Evolutionary conservation across 495 filamentous ascomycete species (phyloP), one percentile per base, ranked within the genome.

Genomic region (Aspergillus homomorphus): DNA sequence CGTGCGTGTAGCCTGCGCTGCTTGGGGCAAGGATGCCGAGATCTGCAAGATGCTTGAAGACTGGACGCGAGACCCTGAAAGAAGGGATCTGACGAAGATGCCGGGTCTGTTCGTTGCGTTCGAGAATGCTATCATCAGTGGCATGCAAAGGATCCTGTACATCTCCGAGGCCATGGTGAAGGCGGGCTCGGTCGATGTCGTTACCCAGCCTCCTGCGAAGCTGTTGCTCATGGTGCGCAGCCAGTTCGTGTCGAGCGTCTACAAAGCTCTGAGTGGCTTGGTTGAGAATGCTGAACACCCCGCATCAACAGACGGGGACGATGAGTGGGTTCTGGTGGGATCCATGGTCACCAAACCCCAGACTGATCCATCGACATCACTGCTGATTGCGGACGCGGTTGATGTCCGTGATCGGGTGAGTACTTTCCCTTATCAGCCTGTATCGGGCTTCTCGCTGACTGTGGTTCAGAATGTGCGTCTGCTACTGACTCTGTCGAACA

Each of bases 101-200:
- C 93, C 95, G 0, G 76, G 82, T 4, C 80, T 88, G 56, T 96
- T 98, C 68, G 73, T 86, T 30, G 80, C 84, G 0, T 95, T 94
- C 64, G 90, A 98, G 64, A 86, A 82, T 45, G 80, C 84, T 6
- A 74, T 98, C 46, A 78, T 98, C 23, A 72, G 73, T 2, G 89
- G 89, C 18, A 89, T 96, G 87, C 95, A 98, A 69, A 94, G 89
- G 74, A 91, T 98, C 51, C 80, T 96, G 14, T 98, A 96, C 70
- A 85, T 98, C 41, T 88, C 87, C 7, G 93, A 96, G 53, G 88
- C 89, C 33, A 86, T 83, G 74, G 77, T 77, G 33, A 91, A 86
- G 72, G 74, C 84, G 4, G 84, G 81, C 8, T 77, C 86, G 2
- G 80, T 78, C 24, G 85, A 90, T 62, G 89, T 98, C 54, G 84